A percentile compares a stretch with the other conserved stretches of the same genome.
Conservation (phyloP, 345 rosid species). For the Trapa bicornis region DNA sequence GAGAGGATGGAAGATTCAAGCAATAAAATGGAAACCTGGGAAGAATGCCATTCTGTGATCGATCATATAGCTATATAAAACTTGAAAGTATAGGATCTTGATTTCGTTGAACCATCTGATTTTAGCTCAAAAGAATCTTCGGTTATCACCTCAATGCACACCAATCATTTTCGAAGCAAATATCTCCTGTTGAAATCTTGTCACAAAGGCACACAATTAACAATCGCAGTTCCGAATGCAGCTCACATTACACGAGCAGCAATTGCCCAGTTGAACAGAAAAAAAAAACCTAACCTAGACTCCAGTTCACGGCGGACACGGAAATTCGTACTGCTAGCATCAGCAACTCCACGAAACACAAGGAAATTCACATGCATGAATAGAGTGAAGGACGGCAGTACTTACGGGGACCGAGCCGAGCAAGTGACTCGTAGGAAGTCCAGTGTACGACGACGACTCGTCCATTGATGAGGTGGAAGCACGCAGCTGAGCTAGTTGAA, state of each 20-base stretch:
- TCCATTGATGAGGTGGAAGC: conserved; percentile 31
- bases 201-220: background rate
- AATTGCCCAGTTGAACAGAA: background rate
- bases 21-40: background rate
- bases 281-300: background rate
- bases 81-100: background rate
- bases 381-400: background rate
- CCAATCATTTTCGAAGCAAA: background rate
- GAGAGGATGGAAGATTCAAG: background rate
- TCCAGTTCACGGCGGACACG: too few species aligned
- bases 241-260: too few species aligned
- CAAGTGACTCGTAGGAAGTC: conserved; percentile 60
- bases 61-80: background rate
- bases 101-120: background rate
- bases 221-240: background rate
- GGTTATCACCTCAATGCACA: background rate
- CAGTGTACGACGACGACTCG: conserved; percentile 33
- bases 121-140: background rate
- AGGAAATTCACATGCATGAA: background rate
- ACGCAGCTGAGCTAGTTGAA: background rate
- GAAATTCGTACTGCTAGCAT: too few species aligned
- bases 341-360: background rate
- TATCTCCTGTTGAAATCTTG: background rate
- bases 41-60: background rate
- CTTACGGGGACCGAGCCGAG: conserved; percentile 84